Evolutionary conservation across 768 basidiomycete species (phyloP).

Genomic region (Boletellus ananiceps): DNA sequence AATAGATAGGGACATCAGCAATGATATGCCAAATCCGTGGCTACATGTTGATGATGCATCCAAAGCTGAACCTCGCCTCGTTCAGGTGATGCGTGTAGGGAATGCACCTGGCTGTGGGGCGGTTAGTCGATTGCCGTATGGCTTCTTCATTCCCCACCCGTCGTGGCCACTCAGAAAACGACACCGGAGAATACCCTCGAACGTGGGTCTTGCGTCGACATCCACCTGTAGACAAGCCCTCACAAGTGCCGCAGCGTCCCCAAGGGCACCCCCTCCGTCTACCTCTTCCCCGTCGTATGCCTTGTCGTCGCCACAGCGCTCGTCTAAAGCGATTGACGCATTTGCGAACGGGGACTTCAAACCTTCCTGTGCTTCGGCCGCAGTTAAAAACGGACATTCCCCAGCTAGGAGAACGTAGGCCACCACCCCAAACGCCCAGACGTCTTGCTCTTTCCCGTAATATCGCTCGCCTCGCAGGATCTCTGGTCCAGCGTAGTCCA

Average conservation of each 20-base stretch:
- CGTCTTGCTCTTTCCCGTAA: conserved; percentile 93
- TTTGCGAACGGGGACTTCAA: conserved; percentile 70
- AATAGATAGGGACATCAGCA: conserved; percentile 10
- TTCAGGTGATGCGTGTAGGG: conserved; percentile 25
- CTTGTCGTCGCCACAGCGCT: conserved; percentile 72
- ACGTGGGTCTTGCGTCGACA: conserved; percentile 73
- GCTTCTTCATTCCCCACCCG: conserved; percentile 58
- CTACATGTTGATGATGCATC: conserved; percentile 5
- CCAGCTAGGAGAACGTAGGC: conserved; percentile 91
- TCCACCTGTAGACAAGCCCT: conserved; percentile 81
- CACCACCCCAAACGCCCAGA: conserved; percentile 97
- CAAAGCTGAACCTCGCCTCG: conserved; percentile 5
- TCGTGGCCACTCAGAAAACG: conserved; percentile 73
- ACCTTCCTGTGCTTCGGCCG: conserved; percentile 87
- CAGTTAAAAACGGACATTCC: conserved; percentile 88
- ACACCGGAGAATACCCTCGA: conserved; percentile 74
- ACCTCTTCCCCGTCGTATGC: conserved; percentile 68
- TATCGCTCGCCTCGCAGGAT: conserved; percentile 94
- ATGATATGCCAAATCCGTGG: conserved; percentile 9
- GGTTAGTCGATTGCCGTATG: conserved; percentile 26
- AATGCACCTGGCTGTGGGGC: conserved; percentile 31
- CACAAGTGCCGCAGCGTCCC: conserved; percentile 83
- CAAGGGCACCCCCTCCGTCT: conserved; percentile 81
- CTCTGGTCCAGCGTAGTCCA: conserved; percentile 96
- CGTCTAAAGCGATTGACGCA: conserved; percentile 72